phyloP scores from a whole-genome alignment of 805 yeast genomes.

The Nakazawaea pomicola region DNA sequence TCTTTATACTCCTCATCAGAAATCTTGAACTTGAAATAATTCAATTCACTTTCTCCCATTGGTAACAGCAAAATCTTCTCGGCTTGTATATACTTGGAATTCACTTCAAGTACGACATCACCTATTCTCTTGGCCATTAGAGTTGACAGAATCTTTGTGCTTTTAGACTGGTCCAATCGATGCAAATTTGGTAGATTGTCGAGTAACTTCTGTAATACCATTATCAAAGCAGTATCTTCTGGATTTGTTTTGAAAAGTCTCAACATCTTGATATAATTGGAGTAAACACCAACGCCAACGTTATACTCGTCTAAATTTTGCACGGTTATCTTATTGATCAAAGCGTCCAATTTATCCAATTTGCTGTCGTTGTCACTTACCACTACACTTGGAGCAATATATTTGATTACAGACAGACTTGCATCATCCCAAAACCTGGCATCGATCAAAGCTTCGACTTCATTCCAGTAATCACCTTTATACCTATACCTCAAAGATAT shows the following conservation, averaged over 20 bases:
- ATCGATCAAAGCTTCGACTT: constrained; percentile 53
- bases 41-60: constrained; percentile 40
- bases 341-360: constrained; percentile 23
- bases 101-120: constrained; percentile 29
- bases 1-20: constrained; percentile 9
- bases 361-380: constrained; percentile 34
- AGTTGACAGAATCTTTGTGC: constrained; percentile 43
- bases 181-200: constrained; percentile 33
- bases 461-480: constrained; percentile 48
- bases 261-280: constrained; percentile 37
- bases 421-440: constrained; percentile 64
- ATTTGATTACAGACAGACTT: constrained; percentile 45
- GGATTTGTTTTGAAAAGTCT: constrained; percentile 14
- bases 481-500: constrained; percentile 52
- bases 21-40: constrained; percentile 25
- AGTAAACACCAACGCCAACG: constrained; percentile 55
- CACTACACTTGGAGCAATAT: constrained; percentile 72
- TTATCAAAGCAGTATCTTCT: constrained; percentile 16
- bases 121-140: constrained; percentile 49
- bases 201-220: constrained; percentile 34
- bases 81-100: constrained; percentile 22
- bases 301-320: constrained; percentile 41
- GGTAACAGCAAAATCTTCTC: constrained; percentile 33
- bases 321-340: constrained; percentile 35
- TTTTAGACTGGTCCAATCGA: constrained; percentile 29